These are phyloP conservation scores for Gynandropsis gynandra DNA, from an alignment of 345 rosid species.

Conservation along the genomic window DNA sequence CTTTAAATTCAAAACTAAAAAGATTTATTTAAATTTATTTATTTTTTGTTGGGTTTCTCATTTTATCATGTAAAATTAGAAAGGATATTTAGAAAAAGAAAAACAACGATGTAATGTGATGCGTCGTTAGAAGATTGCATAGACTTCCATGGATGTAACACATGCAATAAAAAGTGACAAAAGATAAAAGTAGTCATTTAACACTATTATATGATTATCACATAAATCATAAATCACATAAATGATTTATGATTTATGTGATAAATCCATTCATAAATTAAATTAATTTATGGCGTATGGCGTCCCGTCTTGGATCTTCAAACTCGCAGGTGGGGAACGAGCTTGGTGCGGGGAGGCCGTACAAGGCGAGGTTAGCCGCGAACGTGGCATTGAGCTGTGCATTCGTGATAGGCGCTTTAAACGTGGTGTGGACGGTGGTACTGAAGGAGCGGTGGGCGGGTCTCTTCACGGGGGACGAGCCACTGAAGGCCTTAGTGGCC, in stretches of 20 bases:
- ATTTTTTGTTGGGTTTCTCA: not conserved
- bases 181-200: slow-evolving; percentile 23
- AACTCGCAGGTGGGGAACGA: slow-evolving; percentile 81
- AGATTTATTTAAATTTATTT: not conserved
- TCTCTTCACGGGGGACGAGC: slow-evolving; percentile 56
- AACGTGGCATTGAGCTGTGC: slow-evolving; percentile 83
- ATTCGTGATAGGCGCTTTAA: slow-evolving; percentile 57
- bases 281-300: no score
- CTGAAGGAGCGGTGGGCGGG: slow-evolving; percentile 70
- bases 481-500: slow-evolving; percentile 58
- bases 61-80: not conserved
- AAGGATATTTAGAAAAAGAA: not conserved
- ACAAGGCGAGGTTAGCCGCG: slow-evolving; percentile 76
- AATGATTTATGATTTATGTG: not conserved
- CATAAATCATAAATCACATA: no score
- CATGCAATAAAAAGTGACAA: slow-evolving; percentile 22
- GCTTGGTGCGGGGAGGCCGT: slow-evolving; percentile 89
- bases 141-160: slow-evolving; percentile 24
- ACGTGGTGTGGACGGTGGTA: slow-evolving; percentile 71
- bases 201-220: no score
- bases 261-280: no score
- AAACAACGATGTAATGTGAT: slow-evolving; percentile 23
- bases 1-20: no score
- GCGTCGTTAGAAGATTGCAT: slow-evolving; percentile 28
- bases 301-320: no score